Evolutionary conservation across 2,329 filamentous ascomycete species (phyloP).

Genomic region (Hymenoscyphus occultus): DNA sequence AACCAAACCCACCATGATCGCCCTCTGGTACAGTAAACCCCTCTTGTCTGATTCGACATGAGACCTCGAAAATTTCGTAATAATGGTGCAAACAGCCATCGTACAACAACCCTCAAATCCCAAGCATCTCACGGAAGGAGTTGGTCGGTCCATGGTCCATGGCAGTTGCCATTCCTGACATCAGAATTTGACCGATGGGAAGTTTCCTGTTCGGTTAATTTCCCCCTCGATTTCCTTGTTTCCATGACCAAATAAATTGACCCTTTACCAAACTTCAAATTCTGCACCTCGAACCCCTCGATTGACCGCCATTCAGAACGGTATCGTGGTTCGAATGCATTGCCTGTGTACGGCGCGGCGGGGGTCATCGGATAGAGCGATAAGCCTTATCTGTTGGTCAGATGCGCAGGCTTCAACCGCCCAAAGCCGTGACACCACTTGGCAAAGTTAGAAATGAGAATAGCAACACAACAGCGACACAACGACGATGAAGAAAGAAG

Average conservation of each 20-base stretch:
- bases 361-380: slow-evolving; percentile 16
- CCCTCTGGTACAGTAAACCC: background rate
- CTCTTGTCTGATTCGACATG: background rate
- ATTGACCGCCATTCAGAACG: slow-evolving; percentile 7
- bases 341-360: slow-evolving; percentile 6
- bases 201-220: background rate
- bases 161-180: background rate
- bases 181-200: background rate
- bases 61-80: slow-evolving; percentile 2
- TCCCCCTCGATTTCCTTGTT: background rate
- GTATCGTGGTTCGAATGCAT: background rate
- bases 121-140: background rate
- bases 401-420: slow-evolving; percentile 6
- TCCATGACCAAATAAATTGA: background rate
- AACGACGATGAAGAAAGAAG: background rate
- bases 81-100: background rate
- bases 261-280: background rate
- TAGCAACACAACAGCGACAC: background rate
- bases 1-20: background rate
- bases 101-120: background rate
- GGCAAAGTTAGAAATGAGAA: background rate
- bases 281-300: background rate
- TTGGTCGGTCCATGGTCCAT: background rate
- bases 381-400: slow-evolving; percentile 19
- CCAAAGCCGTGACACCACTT: slow-evolving; percentile 10